Conservation (phyloP, 306 rosid genomes). For the Corylus heterophylla region DNA sequence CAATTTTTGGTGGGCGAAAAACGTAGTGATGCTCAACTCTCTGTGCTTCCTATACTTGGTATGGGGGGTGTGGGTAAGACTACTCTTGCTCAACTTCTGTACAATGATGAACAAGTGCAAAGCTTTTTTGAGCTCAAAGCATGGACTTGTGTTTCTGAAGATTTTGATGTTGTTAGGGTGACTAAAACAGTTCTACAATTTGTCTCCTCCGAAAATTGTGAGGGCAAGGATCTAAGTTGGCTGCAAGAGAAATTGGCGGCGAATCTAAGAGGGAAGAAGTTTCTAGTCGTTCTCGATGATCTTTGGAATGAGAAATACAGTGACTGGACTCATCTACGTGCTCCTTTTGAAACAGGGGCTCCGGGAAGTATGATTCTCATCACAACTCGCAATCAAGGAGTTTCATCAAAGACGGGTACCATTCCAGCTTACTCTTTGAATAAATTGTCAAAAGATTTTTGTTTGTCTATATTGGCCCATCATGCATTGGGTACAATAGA, state of each 20-base stretch:
- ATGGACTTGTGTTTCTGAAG: neutral
- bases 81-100: neutral
- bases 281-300: neutral
- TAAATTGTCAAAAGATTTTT: neutral
- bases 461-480: conserved; percentile 1
- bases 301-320: neutral
- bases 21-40: neutral
- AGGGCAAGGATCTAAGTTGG: neutral
- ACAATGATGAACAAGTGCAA: neutral
- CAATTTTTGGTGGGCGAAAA: neutral
- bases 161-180: neutral
- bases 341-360: conserved; percentile 2
- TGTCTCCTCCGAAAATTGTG: too few species aligned
- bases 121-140: neutral
- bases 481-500: conserved; percentile 3
- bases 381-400: neutral
- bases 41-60: conserved; percentile 2
- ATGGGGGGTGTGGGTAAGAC: neutral
- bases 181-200: neutral
- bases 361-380: neutral
- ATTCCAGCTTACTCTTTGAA: neutral
- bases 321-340: conserved; percentile 1
- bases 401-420: conserved; percentile 2
- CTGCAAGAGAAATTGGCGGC: neutral
- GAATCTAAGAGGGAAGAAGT: neutral